These are phyloP conservation scores for Liriodendron chinense DNA, from an alignment of 164 flowering plant species.

Conservation along the genomic window DNA sequence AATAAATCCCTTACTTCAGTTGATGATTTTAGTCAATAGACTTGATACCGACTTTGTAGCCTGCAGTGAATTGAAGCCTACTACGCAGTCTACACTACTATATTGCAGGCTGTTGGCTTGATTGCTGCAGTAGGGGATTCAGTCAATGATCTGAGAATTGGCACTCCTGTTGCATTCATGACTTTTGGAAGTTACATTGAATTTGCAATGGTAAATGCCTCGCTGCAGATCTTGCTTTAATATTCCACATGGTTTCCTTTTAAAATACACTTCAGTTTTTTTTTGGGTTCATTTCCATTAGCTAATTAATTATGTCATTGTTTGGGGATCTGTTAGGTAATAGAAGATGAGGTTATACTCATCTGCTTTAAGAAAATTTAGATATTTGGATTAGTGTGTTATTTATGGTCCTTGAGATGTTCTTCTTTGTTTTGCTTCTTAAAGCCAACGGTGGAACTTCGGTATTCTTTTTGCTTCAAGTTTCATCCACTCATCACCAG, in stretches of 20 bases:
- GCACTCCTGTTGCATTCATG: constrained; percentile 89
- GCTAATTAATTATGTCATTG: no score
- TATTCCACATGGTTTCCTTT: no score
- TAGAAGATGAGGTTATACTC: constrained; percentile 81
- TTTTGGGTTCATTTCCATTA: no score
- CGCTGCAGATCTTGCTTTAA: no score
- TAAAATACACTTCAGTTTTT: no score
- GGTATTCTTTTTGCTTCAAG: constrained; percentile 63
- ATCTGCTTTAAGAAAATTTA: not conserved
- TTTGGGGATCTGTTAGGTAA: no score
- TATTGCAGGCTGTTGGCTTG: constrained; percentile 84
- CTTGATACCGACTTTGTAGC: no score
- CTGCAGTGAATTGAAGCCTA: no score
- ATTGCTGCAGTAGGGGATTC: constrained; percentile 85
- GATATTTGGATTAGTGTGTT: not conserved
- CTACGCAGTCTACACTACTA: no score
- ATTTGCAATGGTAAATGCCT: constrained; percentile 50
- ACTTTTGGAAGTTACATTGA: constrained; percentile 89
- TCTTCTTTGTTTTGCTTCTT: constrained; percentile 7
- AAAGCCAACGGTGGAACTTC: constrained; percentile 79
- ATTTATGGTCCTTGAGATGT: not conserved
- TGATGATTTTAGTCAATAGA: no score
- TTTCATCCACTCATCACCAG: constrained; percentile 50
- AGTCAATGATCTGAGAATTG: constrained; percentile 63
- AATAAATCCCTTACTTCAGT: no score